Evolutionary conservation across 306 rosid genomes (phyloP).

Genomic region (Begonia fuchsioides): DNA sequence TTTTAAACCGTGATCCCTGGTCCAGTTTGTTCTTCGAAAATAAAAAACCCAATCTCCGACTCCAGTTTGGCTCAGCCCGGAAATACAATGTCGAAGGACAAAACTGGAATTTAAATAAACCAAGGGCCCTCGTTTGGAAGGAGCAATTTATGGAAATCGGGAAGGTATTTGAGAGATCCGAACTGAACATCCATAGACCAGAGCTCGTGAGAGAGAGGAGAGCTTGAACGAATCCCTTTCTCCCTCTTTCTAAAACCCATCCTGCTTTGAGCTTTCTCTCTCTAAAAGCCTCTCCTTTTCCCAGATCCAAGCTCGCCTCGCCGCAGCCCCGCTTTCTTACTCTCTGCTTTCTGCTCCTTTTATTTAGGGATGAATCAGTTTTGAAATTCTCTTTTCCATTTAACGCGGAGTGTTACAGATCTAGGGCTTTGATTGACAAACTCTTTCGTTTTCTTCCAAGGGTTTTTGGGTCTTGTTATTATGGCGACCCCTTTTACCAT

Average conservation of each 20-base stretch:
- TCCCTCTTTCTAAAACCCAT: constrained; percentile 7
- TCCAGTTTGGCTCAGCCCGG: too few species aligned
- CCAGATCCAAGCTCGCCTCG: background rate
- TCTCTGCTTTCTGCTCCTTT: background rate
- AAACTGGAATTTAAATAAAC: too few species aligned
- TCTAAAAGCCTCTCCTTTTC: constrained; percentile 3
- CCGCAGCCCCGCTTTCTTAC: too few species aligned
- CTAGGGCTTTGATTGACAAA: constrained; percentile 23
- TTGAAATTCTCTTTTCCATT: background rate
- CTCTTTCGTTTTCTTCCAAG: constrained; percentile 20
- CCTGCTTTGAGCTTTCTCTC: constrained; percentile 1
- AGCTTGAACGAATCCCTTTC: background rate
- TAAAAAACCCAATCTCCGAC: too few species aligned
- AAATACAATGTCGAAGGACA: too few species aligned
- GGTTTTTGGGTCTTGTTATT: constrained; percentile 31
- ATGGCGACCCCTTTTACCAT: constrained; percentile 78
- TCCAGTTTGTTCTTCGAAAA: too few species aligned
- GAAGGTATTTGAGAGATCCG: too few species aligned
- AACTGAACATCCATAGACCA: too few species aligned
- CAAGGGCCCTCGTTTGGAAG: too few species aligned
- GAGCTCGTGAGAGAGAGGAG: constrained; percentile 1
- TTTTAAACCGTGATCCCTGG: too few species aligned
- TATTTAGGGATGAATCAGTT: constrained; percentile 8
- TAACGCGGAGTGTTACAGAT: constrained; percentile 30
- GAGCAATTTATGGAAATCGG: too few species aligned